Evolutionary conservation across 2,329 filamentous ascomycete genomes (phyloP).

Genomic region (Cercospora sojina): DNA sequence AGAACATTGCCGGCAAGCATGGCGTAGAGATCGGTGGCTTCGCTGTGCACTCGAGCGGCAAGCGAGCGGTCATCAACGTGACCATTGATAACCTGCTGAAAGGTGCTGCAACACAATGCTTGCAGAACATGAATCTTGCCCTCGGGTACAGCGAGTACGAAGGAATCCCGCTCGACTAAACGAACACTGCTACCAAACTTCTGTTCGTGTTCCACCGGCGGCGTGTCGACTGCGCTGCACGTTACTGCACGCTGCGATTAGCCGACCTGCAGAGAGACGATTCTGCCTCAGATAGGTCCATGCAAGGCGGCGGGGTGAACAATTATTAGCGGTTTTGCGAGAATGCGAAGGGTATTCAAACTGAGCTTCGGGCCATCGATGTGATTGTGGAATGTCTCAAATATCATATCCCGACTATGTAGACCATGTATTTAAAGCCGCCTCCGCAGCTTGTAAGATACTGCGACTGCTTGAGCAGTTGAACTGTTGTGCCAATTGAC

Average conservation of each 20-base stretch:
- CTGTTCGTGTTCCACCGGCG: background rate
- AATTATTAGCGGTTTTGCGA: background rate
- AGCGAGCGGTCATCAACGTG: constrained; percentile 88
- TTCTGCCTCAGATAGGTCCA: background rate
- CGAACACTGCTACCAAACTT: background rate
- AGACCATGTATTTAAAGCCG: constrained; percentile 5
- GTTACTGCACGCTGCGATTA: background rate
- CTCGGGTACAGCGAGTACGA: constrained; percentile 86
- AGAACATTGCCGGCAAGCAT: constrained; percentile 79
- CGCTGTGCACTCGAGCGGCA: constrained; percentile 84
- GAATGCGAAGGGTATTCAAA: background rate
- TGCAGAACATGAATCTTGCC: constrained; percentile 95
- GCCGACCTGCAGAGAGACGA: background rate
- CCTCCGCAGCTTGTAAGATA: background rate
- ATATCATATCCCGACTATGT: constrained; percentile 3
- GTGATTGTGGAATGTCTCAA: background rate
- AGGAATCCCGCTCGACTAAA: constrained; percentile 67
- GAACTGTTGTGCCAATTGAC: background rate
- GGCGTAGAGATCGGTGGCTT: constrained; percentile 93
- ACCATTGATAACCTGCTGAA: constrained; percentile 94
- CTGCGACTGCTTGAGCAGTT: background rate
- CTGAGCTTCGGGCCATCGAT: constrained; percentile 3
- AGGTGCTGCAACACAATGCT: constrained; percentile 87
- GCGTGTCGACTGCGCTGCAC: background rate
- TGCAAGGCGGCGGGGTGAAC: background rate